A percentile compares a stretch with the other conserved stretches of the same genome.
Conservation (phyloP, 2,329 filamentous ascomycete genomes). For the Pestalotiopsis sp. region DNA sequence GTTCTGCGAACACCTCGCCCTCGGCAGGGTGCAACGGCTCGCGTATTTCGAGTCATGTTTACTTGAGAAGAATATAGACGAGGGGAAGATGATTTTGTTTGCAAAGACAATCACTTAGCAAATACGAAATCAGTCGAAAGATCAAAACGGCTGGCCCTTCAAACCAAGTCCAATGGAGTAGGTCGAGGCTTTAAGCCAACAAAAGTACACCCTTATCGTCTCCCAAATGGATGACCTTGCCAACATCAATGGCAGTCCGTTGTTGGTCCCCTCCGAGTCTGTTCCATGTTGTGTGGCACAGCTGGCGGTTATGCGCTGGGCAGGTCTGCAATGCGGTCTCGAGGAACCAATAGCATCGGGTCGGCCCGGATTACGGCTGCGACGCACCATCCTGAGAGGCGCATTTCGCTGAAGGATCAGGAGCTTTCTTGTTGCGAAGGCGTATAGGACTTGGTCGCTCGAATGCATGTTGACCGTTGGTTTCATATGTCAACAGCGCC, state of each 20-base stretch:
- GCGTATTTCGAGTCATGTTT: not conserved
- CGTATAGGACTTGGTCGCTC: not conserved
- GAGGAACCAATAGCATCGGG: not conserved
- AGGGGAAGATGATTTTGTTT: too few relatives aligned
- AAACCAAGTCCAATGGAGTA: too few relatives aligned
- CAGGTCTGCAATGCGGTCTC: not conserved
- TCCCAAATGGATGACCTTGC: too few relatives aligned
- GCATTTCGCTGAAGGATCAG: not conserved
- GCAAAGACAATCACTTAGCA: too few relatives aligned
- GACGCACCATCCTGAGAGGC: not conserved
- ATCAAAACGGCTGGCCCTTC: too few relatives aligned
- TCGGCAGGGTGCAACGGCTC: too few relatives aligned
- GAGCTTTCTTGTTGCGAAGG: not conserved
- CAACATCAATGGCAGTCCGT: not conserved
- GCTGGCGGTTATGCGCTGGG: conserved; percentile 1
- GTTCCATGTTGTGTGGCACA: conserved; percentile 1
- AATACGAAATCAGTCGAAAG: too few relatives aligned
- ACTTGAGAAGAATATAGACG: not conserved
- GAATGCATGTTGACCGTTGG: not conserved
- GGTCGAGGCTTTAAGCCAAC: too few relatives aligned
- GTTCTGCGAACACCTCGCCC: not conserved
- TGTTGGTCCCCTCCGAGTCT: not conserved
- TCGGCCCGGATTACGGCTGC: not conserved
- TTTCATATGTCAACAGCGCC: not conserved
- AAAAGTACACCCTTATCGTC: too few relatives aligned